Base-by-base conservation (phyloP, 1,284 basidiomycete genomes). In the Neonothopanus nambi region DNA sequence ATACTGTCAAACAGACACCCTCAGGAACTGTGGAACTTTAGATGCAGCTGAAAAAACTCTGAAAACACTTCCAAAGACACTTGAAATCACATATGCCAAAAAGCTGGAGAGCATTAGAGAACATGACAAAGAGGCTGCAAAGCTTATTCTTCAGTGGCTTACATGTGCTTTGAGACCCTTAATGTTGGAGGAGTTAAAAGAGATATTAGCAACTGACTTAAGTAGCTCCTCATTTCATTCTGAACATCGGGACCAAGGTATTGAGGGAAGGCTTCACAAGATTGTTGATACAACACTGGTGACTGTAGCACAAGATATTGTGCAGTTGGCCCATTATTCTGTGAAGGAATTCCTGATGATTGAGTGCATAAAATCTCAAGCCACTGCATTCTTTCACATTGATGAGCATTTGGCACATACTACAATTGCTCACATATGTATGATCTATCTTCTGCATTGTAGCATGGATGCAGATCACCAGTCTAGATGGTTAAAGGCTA, bases 321-420 rank as follows among this genome's bases (percentile, higher is more conserved):
- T 52, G 9, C 43, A 52, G 23, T 26, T 52, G 15, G 51, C 43
- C 21, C 51, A 46, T 46, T 13, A 21, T 21, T 52, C 51, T 46
- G 51, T 52, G 20, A 52, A 52, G 26, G 51, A 46, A 12, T 52
- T 38, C 21, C n/a, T 52, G 9, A 28, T 51, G 15, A 6, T 8
- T 6, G 35, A 20, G 4, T 18, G 20, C 28, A 35, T 18, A 20
- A 28, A 28, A 28, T 28, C 11, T 28, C 26, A 28, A 28, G 5
- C 26, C 5, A 28, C 26, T 5, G 11, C 26, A 6, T 15, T 39
- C 5, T 46, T 52, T 21, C 8, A 37, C 3, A 33, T 46, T 9
- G 23, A 51, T 43, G 48, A 33, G 17, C 35, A 30, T 13, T 9
- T 52, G 17, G 35, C 42, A 9, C 41, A 51, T 51, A n/a, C 23